Conservation (phyloP, 495 filamentous ascomycete genomes). For the Pseudevernia furfuracea region DNA sequence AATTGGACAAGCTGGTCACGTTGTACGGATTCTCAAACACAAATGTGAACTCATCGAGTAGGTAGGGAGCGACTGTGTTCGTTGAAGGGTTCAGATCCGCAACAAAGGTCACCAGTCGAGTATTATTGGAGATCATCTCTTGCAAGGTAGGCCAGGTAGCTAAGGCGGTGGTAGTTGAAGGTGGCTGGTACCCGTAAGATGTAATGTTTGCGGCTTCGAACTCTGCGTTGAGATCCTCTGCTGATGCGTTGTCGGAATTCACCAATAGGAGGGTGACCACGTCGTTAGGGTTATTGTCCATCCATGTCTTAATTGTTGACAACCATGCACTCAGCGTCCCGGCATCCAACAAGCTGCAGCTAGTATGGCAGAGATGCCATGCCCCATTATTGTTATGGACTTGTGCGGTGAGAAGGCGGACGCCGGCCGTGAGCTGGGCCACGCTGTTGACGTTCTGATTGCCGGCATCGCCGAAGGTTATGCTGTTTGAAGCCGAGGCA, state of each 20-base stretch:
- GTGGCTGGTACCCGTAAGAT: conserved; percentile 53
- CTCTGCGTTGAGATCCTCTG: conserved; percentile 45
- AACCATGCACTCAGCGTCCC: conserved; percentile 58
- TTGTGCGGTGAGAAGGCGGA: conserved; percentile 64
- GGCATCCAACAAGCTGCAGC: conserved; percentile 57
- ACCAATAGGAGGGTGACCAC: conserved; percentile 69
- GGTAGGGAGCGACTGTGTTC: conserved; percentile 49
- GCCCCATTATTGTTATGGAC: conserved; percentile 53
- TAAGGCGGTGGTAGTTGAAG: conserved; percentile 36
- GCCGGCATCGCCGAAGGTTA: conserved; percentile 47
- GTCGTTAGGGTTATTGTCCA: conserved; percentile 62
- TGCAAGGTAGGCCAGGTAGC: conserved; percentile 61
- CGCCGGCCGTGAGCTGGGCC: conserved; percentile 59
- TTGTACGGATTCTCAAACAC: conserved; percentile 76
- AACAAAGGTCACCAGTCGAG: conserved; percentile 59
- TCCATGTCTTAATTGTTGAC: conserved; percentile 53
- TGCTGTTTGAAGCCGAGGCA: conserved; percentile 25
- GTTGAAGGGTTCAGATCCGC: conserved; percentile 40
- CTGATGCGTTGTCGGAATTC: conserved; percentile 56
- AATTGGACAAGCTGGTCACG: conserved; percentile 53
- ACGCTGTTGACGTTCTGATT: conserved; percentile 65
- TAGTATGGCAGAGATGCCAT: conserved; percentile 60
- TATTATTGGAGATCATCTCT: conserved; percentile 54
- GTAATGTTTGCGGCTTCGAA: conserved; percentile 54
- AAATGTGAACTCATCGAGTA: conserved; percentile 65